These are phyloP conservation scores for Panicum hallii DNA, from an alignment of 202 grass and related monocot genomes.

Conservation along the genomic window DNA sequence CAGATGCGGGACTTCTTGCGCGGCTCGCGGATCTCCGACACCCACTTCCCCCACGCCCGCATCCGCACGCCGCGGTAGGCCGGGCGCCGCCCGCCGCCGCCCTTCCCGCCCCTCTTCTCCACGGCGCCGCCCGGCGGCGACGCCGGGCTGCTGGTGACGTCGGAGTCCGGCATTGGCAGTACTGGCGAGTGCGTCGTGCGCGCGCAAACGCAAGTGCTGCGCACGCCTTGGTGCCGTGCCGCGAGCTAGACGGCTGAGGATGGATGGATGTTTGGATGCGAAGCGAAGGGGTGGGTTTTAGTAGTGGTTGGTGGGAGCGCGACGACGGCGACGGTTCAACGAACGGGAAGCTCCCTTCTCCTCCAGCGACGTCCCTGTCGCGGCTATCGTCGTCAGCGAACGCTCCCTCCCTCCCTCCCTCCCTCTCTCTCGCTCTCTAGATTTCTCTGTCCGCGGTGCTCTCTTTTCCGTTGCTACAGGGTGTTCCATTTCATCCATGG, in stretches of 20 bases:
- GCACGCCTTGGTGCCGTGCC: not conserved
- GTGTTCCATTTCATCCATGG: not conserved
- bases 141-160: conserved; percentile 4
- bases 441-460: not conserved
- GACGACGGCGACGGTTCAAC: conserved; percentile 43
- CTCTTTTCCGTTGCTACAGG: not conserved
- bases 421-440: not conserved
- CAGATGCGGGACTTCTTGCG: conserved; percentile 91
- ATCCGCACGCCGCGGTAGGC: conserved; percentile 74
- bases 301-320: conserved; percentile 47
- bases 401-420: conserved; percentile 28
- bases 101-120: not conserved
- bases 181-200: not conserved
- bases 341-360: not conserved
- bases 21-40: conserved; percentile 89
- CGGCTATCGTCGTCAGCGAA: conserved; percentile 18
- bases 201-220: not conserved
- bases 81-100: conserved; percentile 17
- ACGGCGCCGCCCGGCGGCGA: not conserved
- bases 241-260: not conserved
- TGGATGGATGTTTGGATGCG: not conserved
- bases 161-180: conserved; percentile 39
- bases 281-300: conserved; percentile 15
- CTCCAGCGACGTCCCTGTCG: conserved; percentile 25
- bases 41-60: conserved; percentile 85